These are phyloP conservation scores for Erigeron canadensis DNA, from an alignment of 129 eudicot genomes.

Conservation along the genomic window DNA sequence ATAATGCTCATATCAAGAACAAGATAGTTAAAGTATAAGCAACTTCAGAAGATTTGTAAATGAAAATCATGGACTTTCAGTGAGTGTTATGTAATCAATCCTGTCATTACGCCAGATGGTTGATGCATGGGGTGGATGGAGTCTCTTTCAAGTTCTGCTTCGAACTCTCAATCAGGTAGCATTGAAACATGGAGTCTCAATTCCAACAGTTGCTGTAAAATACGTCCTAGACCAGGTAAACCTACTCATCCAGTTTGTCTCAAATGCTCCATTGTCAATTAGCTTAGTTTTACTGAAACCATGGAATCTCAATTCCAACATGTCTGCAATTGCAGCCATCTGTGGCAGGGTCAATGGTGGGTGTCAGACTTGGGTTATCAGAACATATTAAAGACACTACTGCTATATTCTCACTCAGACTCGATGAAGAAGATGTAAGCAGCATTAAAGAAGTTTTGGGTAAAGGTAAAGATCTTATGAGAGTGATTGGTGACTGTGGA, in stretches of 20 bases:
- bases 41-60: conserved; percentile 11
- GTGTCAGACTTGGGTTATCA: conserved; percentile 87
- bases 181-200: conserved; percentile 80
- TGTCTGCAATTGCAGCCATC: conserved; percentile 50
- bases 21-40: background rate
- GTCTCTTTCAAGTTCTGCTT: conserved; percentile 77
- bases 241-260: background rate
- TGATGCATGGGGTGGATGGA: conserved; percentile 99
- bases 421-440: conserved; percentile 77
- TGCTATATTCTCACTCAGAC: conserved; percentile 70
- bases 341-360: conserved; percentile 96
- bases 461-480: conserved; percentile 80
- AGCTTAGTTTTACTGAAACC: background rate
- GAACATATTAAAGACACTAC: conserved; percentile 78
- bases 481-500: conserved; percentile 94
- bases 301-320: too few relatives aligned
- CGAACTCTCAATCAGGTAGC: conserved; percentile 73
- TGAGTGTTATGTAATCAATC: background rate
- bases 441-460: conserved; percentile 57
- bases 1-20: background rate
- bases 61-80: background rate
- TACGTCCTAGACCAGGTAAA: conserved; percentile 77
- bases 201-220: conserved; percentile 88
- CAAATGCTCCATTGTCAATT: background rate
- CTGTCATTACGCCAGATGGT: conserved; percentile 59